Evolutionary conservation across 106 monocot genomes (phyloP), one percentile per base, ranked within the genome.

Genomic region (Cymbidium sinense): DNA sequence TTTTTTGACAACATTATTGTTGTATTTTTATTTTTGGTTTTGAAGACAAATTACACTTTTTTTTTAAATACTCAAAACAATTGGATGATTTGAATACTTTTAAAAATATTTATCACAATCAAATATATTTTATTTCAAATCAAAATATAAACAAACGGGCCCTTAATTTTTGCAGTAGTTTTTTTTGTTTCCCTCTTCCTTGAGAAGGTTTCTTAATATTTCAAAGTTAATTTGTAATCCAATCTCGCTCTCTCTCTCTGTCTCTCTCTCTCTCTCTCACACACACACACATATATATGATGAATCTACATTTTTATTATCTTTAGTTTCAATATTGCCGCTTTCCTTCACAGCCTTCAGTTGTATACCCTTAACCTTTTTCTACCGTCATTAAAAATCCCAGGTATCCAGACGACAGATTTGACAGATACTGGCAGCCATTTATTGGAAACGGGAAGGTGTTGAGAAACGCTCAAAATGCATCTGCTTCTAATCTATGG

Each of bases 391-490:
- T 12, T 77, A 34, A 9, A 52, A 78, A 41, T 73, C 35, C 18
- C 84, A 99, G 99, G 89, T 99, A 90, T 64, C 95, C 95, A 77
- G 82, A 99, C 79, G 95, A 99, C 81, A 86, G 35, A 54, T 99
- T 86, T 75, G 71, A 92, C 77, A 85, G 99, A 82, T 86, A 84
- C 43, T 99, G 95, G 99, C 87, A 87, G 70, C 95, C 95, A 73
- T 89, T 87, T 67, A 62, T 65, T 15, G 87, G 77, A 76, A 43
- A 70, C 9, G 50, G 19, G 19, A 47, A 55, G 69, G 73, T 79
- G 17, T 76, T 79, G 12, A 75, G 31, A 31, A 86, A 77, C 69
- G 79, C 77, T 20, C 69, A 83, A 19, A 85, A 89, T 69, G 70
- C 93, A 77, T 87, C 89, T 9, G 70, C 77, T 23, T 85, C 88